phyloP scores from a whole-genome alignment of 129 eudicot species.

The Gnaphalium uliginosum region DNA sequence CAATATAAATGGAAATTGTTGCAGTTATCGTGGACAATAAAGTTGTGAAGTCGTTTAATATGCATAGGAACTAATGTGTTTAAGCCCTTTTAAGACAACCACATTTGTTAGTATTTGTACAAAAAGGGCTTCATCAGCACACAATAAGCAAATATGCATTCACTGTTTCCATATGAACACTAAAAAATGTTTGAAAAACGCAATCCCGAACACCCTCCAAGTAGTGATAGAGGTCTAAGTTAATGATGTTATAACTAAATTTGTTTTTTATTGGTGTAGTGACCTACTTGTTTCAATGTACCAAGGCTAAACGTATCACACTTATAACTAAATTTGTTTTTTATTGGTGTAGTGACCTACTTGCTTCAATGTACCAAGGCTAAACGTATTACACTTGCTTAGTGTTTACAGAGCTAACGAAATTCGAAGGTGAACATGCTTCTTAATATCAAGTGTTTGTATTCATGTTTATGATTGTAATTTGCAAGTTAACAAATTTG shows the following conservation, averaged over 20 bases:
- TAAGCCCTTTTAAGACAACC: background rate
- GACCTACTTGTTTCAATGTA: constrained; percentile 30
- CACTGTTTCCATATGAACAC: background rate
- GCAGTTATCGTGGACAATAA: background rate
- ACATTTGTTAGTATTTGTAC: background rate
- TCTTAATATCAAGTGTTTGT: background rate
- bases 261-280: background rate
- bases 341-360: constrained; percentile 9
- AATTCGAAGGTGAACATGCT: constrained; percentile 22
- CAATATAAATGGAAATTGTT: background rate
- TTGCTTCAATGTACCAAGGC: constrained; percentile 28
- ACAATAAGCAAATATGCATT: background rate
- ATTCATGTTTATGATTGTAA: background rate
- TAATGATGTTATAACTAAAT: background rate
- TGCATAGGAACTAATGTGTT: no score
- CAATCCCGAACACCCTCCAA: background rate
- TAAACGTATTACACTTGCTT: constrained; percentile 14
- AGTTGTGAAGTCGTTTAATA: background rate
- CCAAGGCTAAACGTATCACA: constrained; percentile 12
- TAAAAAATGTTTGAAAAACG: background rate
- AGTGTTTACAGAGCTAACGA: constrained; percentile 9
- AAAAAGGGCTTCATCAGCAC: background rate
- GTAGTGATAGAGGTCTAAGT: constrained; percentile 8
- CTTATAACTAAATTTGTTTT: background rate
- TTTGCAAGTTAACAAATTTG: background rate